Evolutionary conservation across 2,329 filamentous ascomycete genomes (phyloP).

Genomic region (Calonectria ilicicola): DNA sequence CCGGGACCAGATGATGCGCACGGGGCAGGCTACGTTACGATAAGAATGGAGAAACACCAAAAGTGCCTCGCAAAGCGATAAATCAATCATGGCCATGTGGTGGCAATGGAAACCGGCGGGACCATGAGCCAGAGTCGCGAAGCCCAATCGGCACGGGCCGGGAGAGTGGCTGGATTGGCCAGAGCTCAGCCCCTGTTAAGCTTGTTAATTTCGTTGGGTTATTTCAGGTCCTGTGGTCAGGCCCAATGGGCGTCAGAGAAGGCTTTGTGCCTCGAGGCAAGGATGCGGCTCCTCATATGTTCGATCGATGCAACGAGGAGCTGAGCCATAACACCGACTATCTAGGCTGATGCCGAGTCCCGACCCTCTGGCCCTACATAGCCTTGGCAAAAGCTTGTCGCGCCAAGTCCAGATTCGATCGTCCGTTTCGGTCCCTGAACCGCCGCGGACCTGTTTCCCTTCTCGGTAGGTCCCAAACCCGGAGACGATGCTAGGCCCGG

Average conservation of each 20-base stretch:
- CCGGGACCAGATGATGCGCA: neutral
- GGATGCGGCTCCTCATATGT: neutral
- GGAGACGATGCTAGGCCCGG: neutral
- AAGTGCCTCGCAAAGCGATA: neutral
- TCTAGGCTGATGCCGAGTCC: neutral
- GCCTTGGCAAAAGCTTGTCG: constrained; percentile 2
- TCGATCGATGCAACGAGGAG: neutral
- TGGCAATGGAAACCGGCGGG: neutral
- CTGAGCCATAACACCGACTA: neutral
- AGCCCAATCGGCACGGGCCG: neutral
- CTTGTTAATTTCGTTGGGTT: neutral
- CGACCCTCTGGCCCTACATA: neutral
- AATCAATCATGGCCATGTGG: neutral
- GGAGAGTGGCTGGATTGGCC: neutral
- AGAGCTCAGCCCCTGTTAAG: neutral
- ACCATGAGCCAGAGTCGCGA: neutral
- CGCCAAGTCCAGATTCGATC: constrained; percentile 3
- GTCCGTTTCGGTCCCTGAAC: neutral
- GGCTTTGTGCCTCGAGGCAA: neutral
- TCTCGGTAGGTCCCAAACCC: constrained; percentile 2
- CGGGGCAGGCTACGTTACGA: neutral
- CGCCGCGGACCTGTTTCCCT: neutral
- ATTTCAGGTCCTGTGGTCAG: neutral
- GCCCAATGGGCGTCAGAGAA: neutral
- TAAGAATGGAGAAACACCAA: neutral